A percentile compares a stretch with the other conserved stretches of the same genome.
phyloP scores from a whole-genome alignment of 768 basidiomycete species.

The Cystoderma amianthinum region DNA sequence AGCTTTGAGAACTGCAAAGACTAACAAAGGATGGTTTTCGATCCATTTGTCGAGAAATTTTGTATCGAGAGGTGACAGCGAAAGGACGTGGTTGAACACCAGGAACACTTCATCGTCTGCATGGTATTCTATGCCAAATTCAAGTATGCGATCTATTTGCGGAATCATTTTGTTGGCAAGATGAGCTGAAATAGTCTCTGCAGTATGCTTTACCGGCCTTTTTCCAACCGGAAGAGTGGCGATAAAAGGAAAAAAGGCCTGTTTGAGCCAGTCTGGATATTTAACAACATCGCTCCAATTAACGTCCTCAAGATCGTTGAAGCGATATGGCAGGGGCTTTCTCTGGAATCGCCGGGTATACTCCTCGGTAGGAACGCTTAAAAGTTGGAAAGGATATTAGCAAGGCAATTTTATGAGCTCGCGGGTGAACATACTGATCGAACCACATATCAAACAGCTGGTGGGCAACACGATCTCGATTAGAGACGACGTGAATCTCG shows the following conservation, averaged over 20 bases:
- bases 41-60: slow-evolving; percentile 31
- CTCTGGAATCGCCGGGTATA: slow-evolving; percentile 40
- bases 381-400: not conserved
- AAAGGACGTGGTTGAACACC: slow-evolving; percentile 35
- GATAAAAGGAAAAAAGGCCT: slow-evolving; percentile 16
- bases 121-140: slow-evolving; percentile 39
- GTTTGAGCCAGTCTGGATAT: slow-evolving; percentile 16
- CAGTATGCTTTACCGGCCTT: slow-evolving; percentile 13
- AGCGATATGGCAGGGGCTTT: slow-evolving; percentile 29
- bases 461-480: slow-evolving; percentile 58
- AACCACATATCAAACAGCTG: slow-evolving; percentile 65
- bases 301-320: slow-evolving; percentile 31
- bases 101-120: slow-evolving; percentile 49
- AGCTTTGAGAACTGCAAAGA: slow-evolving; percentile 41
- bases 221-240: slow-evolving; percentile 8
- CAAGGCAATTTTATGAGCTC: not conserved
- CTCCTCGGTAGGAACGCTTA: slow-evolving; percentile 44
- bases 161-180: slow-evolving; percentile 16
- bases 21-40: slow-evolving; percentile 45
- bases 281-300: slow-evolving; percentile 27
- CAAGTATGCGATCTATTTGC: slow-evolving; percentile 28
- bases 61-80: slow-evolving; percentile 18
- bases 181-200: slow-evolving; percentile 15
- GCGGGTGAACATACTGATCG: slow-evolving; percentile 46
- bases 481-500: slow-evolving; percentile 66